phyloP scores from a whole-genome alignment of 139 green algal species.

The Coelastrella sp. region DNA sequence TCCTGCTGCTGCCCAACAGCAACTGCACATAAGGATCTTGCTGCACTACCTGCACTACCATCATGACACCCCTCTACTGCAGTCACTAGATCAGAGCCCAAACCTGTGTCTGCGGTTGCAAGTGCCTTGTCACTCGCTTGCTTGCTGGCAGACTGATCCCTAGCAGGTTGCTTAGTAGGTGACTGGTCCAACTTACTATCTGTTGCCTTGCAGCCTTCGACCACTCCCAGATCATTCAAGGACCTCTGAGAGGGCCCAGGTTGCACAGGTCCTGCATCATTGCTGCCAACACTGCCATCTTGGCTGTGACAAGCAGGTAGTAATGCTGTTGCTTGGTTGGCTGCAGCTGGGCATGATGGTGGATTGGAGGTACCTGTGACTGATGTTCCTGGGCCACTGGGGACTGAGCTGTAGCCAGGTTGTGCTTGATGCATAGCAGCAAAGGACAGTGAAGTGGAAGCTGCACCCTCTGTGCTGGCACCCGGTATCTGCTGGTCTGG shows the following conservation, averaged over 20 bases:
- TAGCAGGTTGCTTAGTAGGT: not conserved
- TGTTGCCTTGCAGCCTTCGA: not conserved
- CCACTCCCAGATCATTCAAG: slow-evolving; percentile 16
- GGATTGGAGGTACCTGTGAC: too few relatives aligned
- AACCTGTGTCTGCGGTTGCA: not conserved
- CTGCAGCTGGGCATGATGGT: too few relatives aligned
- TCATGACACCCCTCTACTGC: not conserved
- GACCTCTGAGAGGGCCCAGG: not conserved
- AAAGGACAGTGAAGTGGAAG: not conserved
- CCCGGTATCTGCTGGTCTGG: not conserved
- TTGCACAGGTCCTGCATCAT: not conserved
- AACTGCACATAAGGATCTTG: not conserved
- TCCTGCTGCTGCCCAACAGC: not conserved
- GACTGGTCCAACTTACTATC: not conserved
- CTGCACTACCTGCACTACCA: not conserved
- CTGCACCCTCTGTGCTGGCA: not conserved
- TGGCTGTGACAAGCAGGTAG: not conserved
- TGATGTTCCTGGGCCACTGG: not conserved
- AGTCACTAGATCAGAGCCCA: not conserved
- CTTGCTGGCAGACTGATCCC: not conserved
- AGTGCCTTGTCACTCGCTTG: not conserved
- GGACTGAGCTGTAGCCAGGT: not conserved
- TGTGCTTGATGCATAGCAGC: not conserved
- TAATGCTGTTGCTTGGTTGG: not conserved
- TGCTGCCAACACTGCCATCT: slow-evolving; percentile 16